Base-by-base conservation (phyloP, 192 early-diverging fungal species). In the Entophlyctis luteolus region DNA sequence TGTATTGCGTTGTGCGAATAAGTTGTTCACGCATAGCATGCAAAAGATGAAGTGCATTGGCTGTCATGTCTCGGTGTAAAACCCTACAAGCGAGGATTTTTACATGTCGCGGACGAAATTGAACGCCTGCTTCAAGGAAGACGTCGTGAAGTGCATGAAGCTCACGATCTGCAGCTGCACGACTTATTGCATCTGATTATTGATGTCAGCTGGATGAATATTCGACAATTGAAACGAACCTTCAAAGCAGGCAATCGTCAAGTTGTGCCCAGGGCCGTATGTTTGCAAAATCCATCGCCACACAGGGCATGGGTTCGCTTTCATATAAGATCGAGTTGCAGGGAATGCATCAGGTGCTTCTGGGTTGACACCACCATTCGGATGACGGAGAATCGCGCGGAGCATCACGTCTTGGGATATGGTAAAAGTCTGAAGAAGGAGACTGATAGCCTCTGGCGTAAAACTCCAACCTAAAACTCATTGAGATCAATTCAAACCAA, bases 81-180 rank as follows among this genome's bases (percentile, higher is more conserved):
- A 83, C 72, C 4, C 81, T 47, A 35, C 81, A 83, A 1, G 81
- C 81, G 12, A 83, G 66, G 31, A 83, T 83, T 52, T 83, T 83
- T 37, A 83, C 63, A 47, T 83, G 81, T 14, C 79, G 59, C 4
- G 81, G 81, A 50, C 70, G 59, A 39, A 83, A 79, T 14, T 57
- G 62, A 6, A 83, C 65, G 20, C 81, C 81, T 29, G 72, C 65
- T 10, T 77, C 68, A 12, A 83, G 45, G 45, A 69, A 83, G 14
- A 69, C 60, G 48, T 79, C 74, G 29, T 77, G 79, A 3, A 83
- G 59, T 0, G 62, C 59, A 48, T 81, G 81, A 18, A 83, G 71
- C n/a, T 74, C 75, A 2, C 73, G 73, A 23, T 83, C 77, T 23
- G 74, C 77, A 6, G 75, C 76, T 14, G 81, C 79, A n/a, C 81